These are phyloP conservation scores for Torulaspora indica DNA, from an alignment of 805 yeast genomes.

Conservation along the genomic window DNA sequence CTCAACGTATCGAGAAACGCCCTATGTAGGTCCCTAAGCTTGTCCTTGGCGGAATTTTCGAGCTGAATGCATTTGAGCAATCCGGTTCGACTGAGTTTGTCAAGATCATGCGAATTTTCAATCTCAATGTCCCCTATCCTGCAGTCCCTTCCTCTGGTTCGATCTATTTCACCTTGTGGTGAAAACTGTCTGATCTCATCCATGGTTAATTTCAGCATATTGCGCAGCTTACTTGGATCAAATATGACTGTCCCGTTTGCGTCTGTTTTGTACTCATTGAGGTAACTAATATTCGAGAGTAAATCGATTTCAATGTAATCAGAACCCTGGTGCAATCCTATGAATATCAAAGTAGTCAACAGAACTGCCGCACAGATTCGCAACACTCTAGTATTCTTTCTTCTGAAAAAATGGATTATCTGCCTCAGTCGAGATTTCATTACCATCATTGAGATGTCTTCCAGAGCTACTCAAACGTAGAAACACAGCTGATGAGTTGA, in stretches of 20 bases:
- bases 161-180: constrained; percentile 14
- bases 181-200: constrained; percentile 14
- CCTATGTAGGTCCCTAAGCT: constrained; percentile 14
- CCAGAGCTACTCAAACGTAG: background rate
- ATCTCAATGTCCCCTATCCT: constrained; percentile 12
- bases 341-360: constrained; percentile 1
- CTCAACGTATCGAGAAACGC: constrained; percentile 9
- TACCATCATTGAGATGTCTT: constrained; percentile 1
- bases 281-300: background rate
- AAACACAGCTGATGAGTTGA: background rate
- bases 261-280: background rate
- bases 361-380: constrained; percentile 2
- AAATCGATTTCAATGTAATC: constrained; percentile 10
- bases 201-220: constrained; percentile 9
- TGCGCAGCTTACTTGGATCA: constrained; percentile 4
- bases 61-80: constrained; percentile 17
- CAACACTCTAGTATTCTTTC: constrained; percentile 7
- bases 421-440: constrained; percentile 5
- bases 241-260: background rate
- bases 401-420: constrained; percentile 5
- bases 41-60: constrained; percentile 9
- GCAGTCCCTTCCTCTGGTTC: constrained; percentile 12
- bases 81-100: constrained; percentile 14
- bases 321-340: constrained; percentile 6
- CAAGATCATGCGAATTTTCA: constrained; percentile 8